These are phyloP conservation scores for Calocera viscosa DNA, from an alignment of 768 basidiomycete genomes.

Conservation along the genomic window DNA sequence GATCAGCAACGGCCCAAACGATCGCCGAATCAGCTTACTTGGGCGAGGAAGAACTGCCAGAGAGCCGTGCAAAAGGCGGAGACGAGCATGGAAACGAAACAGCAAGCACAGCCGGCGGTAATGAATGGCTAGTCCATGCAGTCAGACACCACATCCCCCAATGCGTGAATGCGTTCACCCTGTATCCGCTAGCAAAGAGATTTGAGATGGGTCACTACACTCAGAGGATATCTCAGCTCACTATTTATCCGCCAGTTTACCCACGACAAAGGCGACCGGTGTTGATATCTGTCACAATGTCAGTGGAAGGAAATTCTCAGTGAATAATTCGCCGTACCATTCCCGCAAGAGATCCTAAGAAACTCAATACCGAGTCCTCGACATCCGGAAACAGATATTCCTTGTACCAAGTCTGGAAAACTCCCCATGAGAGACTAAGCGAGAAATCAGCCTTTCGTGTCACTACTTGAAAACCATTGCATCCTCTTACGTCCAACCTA, in stretches of 20 bases:
- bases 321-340: no score
- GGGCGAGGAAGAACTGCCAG: slow-evolving; percentile 17
- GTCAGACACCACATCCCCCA: not conserved
- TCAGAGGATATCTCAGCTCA: not conserved
- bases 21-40: slow-evolving; percentile 10
- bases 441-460: not conserved
- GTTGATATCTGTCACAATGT: not conserved
- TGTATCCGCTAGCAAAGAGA: slow-evolving; percentile 8
- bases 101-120: slow-evolving; percentile 10
- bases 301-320: no score
- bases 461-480: not conserved
- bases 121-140: slow-evolving; percentile 10
- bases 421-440: slow-evolving; percentile 12
- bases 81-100: slow-evolving; percentile 1
- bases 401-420: slow-evolving; percentile 16
- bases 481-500: not conserved
- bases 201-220: no score
- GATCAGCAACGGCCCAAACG: slow-evolving; percentile 6
- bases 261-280: slow-evolving; percentile 16
- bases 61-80: slow-evolving; percentile 15
- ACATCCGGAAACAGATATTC: slow-evolving; percentile 13
- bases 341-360: slow-evolving; percentile 12
- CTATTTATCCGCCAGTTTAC: slow-evolving; percentile 17
- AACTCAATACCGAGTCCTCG: slow-evolving; percentile 11
- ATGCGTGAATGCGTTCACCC: not conserved